Evolutionary conservation across 352 stramenopile genomes (phyloP).

Genomic region (Pythium dissotocum): DNA sequence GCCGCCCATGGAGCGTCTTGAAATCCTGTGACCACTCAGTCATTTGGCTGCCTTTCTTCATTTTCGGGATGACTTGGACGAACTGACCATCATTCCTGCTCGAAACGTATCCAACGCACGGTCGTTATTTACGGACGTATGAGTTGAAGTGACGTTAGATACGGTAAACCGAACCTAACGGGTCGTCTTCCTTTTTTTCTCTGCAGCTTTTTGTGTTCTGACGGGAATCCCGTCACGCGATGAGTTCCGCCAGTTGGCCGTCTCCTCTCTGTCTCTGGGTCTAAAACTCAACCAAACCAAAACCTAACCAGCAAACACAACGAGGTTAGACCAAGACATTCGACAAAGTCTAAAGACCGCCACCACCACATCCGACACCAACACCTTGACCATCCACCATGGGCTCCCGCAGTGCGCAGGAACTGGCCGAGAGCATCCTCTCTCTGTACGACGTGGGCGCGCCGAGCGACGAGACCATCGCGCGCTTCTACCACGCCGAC

Average conservation of each 20-base stretch:
- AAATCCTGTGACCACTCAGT: no score
- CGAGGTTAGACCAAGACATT: background rate
- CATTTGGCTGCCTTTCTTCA: no score
- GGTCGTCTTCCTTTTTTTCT: background rate
- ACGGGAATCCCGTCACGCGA: background rate
- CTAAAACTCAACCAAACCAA: background rate
- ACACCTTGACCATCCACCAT: slow-evolving; percentile 16
- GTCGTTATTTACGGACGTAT: background rate
- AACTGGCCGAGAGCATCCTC: slow-evolving; percentile 77
- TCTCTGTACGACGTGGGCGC: slow-evolving; percentile 82
- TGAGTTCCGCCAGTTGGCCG: background rate
- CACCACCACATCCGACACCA: background rate
- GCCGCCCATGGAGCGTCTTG: no score
- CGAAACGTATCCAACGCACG: background rate
- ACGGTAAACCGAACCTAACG: background rate
- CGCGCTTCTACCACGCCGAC: slow-evolving; percentile 74
- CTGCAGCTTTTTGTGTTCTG: no score
- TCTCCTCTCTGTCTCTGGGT: background rate
- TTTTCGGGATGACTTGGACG: no score
- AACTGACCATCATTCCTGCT: background rate
- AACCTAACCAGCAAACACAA: no score
- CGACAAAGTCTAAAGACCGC: background rate
- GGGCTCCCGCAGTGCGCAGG: slow-evolving; percentile 68
- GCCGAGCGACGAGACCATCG: slow-evolving; percentile 67
- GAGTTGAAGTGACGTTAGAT: background rate